Percentiles rank a stretch among this genome's conserved stretches.
These are phyloP conservation scores for Eucalyptus curtisii DNA, from an alignment of 345 rosid genomes.

Conservation along the genomic window DNA sequence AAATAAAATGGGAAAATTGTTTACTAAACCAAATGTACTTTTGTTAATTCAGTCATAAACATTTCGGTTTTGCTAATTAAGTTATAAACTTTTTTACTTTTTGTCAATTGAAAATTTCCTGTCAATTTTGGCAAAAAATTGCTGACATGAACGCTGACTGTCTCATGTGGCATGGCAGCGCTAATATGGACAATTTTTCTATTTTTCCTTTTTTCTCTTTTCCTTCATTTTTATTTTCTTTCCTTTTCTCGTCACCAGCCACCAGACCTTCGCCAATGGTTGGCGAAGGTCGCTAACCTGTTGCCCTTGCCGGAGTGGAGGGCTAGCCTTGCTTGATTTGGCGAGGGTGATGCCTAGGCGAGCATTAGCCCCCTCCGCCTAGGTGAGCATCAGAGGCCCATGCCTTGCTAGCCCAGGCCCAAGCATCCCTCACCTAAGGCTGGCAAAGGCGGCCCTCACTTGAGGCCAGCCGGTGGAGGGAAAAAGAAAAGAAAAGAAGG, in stretches of 20 bases:
- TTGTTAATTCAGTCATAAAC: too few species aligned
- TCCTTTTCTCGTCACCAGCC: not conserved
- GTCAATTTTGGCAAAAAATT: too few species aligned
- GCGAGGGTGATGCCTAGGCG: not conserved
- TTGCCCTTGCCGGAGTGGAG: not conserved
- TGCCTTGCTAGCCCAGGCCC: accelerated
- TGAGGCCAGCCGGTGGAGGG: accelerated
- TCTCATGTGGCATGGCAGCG: too few species aligned
- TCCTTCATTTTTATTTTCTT: too few species aligned
- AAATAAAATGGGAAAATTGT: too few species aligned
- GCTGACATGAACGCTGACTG: accelerated
- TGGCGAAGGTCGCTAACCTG: accelerated
- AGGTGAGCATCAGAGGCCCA: not conserved
- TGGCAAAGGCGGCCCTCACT: too few species aligned
- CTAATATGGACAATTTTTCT: not conserved
- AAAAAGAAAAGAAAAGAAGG: not conserved
- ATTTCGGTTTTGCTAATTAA: too few species aligned
- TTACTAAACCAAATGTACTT: too few species aligned
- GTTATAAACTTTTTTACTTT: too few species aligned
- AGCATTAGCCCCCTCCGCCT: accelerated
- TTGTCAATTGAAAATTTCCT: too few species aligned
- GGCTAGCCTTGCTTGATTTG: not conserved
- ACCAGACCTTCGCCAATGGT: not conserved
- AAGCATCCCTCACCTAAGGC: not conserved
- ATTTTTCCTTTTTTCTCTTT: accelerated